These are phyloP conservation scores for Pogostemon cablin DNA, from an alignment of 257 asterid species.

Conservation along the genomic window DNA sequence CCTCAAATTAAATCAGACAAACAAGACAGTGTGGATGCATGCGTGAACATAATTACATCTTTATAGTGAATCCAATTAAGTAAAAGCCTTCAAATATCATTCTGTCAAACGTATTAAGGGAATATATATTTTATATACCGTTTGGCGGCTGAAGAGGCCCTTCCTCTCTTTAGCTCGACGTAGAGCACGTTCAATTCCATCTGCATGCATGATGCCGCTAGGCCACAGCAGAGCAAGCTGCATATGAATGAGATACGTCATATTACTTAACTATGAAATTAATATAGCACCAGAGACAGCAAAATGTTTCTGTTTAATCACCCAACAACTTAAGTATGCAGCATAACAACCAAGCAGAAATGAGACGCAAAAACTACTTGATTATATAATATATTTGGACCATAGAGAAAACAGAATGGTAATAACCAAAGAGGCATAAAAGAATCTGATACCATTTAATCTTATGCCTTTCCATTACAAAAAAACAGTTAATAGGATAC, in stretches of 20 bases:
- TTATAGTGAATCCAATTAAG: slow-evolving; percentile 7
- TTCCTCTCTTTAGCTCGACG: slow-evolving; percentile 74
- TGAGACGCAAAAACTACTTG: neutral
- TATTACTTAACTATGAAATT: no score
- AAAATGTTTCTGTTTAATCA: no score
- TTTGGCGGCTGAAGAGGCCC: slow-evolving; percentile 41
- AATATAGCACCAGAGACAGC: no score
- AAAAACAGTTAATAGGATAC: no score
- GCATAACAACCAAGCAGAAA: slow-evolving; percentile 17
- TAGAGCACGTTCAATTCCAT: slow-evolving; percentile 82
- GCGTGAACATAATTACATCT: slow-evolving; percentile 11
- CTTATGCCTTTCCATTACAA: no score
- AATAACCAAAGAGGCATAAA: no score
- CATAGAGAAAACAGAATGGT: no score
- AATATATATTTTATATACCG: slow-evolving; percentile 46
- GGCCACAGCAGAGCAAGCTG: slow-evolving; percentile 93
- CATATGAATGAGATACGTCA: neutral
- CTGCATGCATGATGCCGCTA: slow-evolving; percentile 70
- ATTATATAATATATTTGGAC: no score
- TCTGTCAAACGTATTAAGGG: slow-evolving; percentile 2
- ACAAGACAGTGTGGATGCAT: neutral
- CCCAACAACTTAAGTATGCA: neutral
- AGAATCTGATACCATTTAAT: no score
- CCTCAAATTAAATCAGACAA: neutral
- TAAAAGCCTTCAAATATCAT: slow-evolving; percentile 6